These are phyloP conservation scores for Breviolum minutum DNA, from an alignment of 73 alveolate genomes.

Conservation along the genomic window DNA sequence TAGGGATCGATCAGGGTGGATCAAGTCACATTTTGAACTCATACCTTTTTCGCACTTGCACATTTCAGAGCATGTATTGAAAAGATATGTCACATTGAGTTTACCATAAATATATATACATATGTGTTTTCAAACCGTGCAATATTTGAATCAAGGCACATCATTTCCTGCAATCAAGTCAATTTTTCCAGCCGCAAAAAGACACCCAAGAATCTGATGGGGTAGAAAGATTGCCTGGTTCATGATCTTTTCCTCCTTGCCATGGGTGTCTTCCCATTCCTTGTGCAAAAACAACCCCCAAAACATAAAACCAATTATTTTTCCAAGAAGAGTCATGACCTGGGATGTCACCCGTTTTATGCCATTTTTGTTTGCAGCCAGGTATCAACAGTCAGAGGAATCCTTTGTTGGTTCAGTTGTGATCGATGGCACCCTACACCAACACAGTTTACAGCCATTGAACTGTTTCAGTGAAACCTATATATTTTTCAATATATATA, in stretches of 20 bases:
- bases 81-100: no score
- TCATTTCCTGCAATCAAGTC: background rate
- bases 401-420: background rate
- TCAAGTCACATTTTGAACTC: no score
- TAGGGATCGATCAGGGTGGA: no score
- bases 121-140: no score
- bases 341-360: no score
- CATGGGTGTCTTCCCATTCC: conserved; percentile 14
- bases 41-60: no score
- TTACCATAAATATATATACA: no score
- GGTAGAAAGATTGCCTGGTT: background rate
- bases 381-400: background rate
- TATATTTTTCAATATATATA: no score
- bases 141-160: background rate
- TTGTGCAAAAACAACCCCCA: background rate
- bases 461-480: background rate
- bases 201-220: conserved; percentile 16
- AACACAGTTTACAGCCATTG: background rate
- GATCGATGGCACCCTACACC: background rate
- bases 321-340: background rate
- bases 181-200: background rate
- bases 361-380: background rate
- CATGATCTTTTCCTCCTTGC: background rate
- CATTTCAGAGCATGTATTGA: no score
- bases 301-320: background rate